These are phyloP conservation scores for Pyrenophora teres DNA, from an alignment of 2,329 filamentous ascomycete genomes.

Conservation along the genomic window DNA sequence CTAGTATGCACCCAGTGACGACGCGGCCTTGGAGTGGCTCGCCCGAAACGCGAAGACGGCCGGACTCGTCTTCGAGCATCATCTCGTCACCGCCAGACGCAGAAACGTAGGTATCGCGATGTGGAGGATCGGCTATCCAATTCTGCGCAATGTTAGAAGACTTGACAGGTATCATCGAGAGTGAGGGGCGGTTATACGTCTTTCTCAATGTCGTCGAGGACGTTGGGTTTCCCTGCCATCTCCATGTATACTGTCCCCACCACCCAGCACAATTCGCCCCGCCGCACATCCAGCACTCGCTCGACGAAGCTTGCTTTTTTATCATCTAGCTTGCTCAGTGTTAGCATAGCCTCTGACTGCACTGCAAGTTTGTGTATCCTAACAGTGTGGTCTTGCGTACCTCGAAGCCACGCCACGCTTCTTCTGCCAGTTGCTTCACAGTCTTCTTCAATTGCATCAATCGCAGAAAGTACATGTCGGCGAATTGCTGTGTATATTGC, in stretches of 20 bases:
- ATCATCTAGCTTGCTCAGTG: conserved; percentile 62
- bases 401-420: conserved; percentile 76
- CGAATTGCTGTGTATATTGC: conserved; percentile 93
- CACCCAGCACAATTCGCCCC: conserved; percentile 95
- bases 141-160: conserved; percentile 59
- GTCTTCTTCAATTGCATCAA: conserved; percentile 84
- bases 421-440: conserved; percentile 73
- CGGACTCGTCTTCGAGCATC: conserved; percentile 95
- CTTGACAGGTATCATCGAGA: not conserved
- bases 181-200: conserved; percentile 62
- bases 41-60: conserved; percentile 79
- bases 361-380: not conserved
- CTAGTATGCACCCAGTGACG: conserved; percentile 91
- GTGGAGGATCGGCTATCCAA: conserved; percentile 83
- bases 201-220: conserved; percentile 91
- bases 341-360: conserved; percentile 10
- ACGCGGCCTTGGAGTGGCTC: conserved; percentile 69
- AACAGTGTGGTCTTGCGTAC: conserved; percentile 44
- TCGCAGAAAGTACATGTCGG: conserved; percentile 95
- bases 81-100: conserved; percentile 67
- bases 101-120: conserved; percentile 75
- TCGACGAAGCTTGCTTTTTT: conserved; percentile 78
- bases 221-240: conserved; percentile 93
- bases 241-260: conserved; percentile 96
- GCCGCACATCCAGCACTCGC: conserved; percentile 89